A percentile compares a stretch with the other conserved stretches of the same genome.
Conservation (phyloP, 768 basidiomycete genomes). For the Tephrocybe sp. region DNA sequence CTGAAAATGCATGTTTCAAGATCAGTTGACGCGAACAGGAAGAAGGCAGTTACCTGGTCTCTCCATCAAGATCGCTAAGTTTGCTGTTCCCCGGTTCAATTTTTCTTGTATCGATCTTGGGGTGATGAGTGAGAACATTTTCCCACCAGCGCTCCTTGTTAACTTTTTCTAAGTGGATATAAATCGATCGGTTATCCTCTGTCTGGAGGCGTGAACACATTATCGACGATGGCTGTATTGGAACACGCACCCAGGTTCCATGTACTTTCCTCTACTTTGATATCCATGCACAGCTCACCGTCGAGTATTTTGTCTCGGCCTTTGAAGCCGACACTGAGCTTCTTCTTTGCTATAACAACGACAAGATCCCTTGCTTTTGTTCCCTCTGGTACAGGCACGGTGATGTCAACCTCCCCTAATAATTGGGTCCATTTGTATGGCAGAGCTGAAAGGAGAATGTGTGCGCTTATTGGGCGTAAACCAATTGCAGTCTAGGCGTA, state of each 20-base stretch:
- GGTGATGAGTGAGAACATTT: constrained; percentile 91
- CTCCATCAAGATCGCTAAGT: constrained; percentile 92
- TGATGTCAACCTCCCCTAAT: constrained; percentile 82
- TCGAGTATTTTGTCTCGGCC: constrained; percentile 81
- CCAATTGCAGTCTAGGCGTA: constrained; percentile 36
- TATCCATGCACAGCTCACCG: constrained; percentile 91
- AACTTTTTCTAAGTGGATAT: constrained; percentile 83
- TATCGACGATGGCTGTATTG: background rate
- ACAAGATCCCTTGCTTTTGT: constrained; percentile 77
- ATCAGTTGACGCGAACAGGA: background rate
- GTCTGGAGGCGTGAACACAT: background rate
- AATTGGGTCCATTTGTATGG: constrained; percentile 94
- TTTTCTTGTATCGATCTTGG: constrained; percentile 95
- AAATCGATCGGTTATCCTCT: constrained; percentile 79
- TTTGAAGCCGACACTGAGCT: constrained; percentile 82
- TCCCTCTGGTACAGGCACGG: constrained; percentile 83
- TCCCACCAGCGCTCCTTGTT: constrained; percentile 97
- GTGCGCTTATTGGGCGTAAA: constrained; percentile 21
- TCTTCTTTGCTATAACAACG: constrained; percentile 79
- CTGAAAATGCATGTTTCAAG: constrained; percentile 36
- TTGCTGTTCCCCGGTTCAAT: constrained; percentile 96
- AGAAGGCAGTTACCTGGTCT: constrained; percentile 68
- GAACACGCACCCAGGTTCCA: constrained; percentile 83
- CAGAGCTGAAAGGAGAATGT: constrained; percentile 52
- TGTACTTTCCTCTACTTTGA: constrained; percentile 95